Percentiles rank a stretch among this genome's conserved stretches.
These are phyloP conservation scores for Colletotrichum viniferum DNA, from an alignment of 2,329 filamentous ascomycete genomes.

Conservation along the genomic window DNA sequence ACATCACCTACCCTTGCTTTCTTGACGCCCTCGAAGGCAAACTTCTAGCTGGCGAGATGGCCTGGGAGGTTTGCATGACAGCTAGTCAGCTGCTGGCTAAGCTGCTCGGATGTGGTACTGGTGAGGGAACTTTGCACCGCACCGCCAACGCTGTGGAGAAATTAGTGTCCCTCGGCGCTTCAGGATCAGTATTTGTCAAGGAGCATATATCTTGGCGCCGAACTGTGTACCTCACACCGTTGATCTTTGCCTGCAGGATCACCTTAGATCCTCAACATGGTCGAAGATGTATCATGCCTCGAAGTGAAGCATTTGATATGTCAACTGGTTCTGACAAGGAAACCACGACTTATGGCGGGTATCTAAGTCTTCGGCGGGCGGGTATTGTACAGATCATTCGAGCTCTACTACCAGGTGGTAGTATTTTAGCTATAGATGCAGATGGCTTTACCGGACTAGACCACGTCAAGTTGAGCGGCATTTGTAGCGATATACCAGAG, in stretches of 20 bases:
- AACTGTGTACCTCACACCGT: not conserved
- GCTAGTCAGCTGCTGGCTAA: not conserved
- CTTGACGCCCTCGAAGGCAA: not conserved
- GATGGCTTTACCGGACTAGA: not conserved
- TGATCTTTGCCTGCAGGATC: not conserved
- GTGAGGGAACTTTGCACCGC: not conserved
- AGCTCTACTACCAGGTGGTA: not conserved
- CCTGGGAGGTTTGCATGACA: not conserved
- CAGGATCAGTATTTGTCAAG: not conserved
- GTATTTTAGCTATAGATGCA: not conserved
- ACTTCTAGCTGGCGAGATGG: not conserved
- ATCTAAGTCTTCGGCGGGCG: not conserved
- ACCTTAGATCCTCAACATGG: not conserved
- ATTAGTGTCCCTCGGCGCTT: not conserved
- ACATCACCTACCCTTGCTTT: not conserved
- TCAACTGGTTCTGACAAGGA: not conserved
- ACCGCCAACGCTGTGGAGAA: not conserved
- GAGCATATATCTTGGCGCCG: not conserved
- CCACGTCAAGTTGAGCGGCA: not conserved
- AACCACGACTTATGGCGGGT: not conserved
- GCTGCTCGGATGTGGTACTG: not conserved
- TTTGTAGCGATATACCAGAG: not conserved
- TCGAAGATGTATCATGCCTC: not conserved
- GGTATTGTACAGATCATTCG: not conserved
- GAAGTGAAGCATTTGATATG: not conserved